Evolutionary conservation across 176 grass and related monocot genomes (phyloP), one percentile per base, ranked within the genome.

Genomic region (Oryza brachyantha): DNA sequence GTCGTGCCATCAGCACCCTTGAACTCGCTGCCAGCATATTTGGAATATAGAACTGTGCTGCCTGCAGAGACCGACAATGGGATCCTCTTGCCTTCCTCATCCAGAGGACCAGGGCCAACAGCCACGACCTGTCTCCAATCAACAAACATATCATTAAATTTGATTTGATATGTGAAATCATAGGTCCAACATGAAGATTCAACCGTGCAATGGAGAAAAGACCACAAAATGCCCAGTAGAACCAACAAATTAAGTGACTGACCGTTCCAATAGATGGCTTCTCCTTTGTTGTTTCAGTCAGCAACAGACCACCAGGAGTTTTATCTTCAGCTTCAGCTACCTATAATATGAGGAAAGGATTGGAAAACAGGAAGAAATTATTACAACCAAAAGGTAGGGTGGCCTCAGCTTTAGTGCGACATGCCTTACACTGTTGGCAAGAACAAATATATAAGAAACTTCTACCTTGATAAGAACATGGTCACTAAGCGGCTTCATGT

Each of bases 261-360:
- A 97, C 91, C 65, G 66, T 93, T 76, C 94, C 94, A 16, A 91
- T 87, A 21, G 94, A 97, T 48, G 94, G 91, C 71, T 91, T 93
- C 74, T 93, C 94, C 75, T 93, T 91, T 1, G 81, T 64, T 43
- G 86, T 83, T 81, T 91, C 71, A 0, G 94, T 91, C 32, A 97
- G 89, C 41, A 89, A 81, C 40, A 97, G 83, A 4, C 88, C 94
- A 13, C 91, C 91, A 2, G 86, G 71, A 59, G 88, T 97, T 79
- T 78, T 97, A 38, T 91, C 88, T 84, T 97, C 94, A 65, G 72
- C 94, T 81, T 87, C 75, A 74, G 88, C 88, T 50, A 97, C 91
- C 91, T 97, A 41, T 76, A 19, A 66, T 32, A 81, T 19, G 7
- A 48, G 16, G 26, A 8, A 68, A 73, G 14, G 13, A 37, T 16